Base-by-base conservation (phyloP, 257 asterid genomes). In the Solanum phureja region DNA sequence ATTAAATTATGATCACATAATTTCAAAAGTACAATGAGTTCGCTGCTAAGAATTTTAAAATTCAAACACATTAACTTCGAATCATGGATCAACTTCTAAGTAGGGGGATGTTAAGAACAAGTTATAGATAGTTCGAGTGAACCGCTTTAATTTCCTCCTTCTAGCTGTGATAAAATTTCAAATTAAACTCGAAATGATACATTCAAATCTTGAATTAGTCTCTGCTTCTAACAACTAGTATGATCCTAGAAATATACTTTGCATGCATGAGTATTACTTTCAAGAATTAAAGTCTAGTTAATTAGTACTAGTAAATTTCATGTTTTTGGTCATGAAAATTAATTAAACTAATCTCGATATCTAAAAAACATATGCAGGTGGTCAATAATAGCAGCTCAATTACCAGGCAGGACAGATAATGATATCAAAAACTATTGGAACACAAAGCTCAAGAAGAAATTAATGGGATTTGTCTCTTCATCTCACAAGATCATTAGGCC, bases 381-480 rank as follows among this genome's bases (percentile, higher is more conserved):
- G 96, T 94, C 96, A 83, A 92, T 95, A 77, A 96, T 96, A 86
- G 99, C 99, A 60, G 94, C 93, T 11, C 95, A 94, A 38, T 91
- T 96, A 72, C 98, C 95, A 7, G 98, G 99, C 0, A 95, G 98
- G 86, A 96, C 99, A 1, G 99, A 96, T 87, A 96, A 96, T 56
- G 98, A 96, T 35, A 96, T 96, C 84, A 96, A 96, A 87, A 96
- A 96, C 90, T 93, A 96, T 84, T 96, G 98, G 98, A 96, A 96
- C 95, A 96, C 98, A 2, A 96, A 95, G 93, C 99, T 96, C 5
- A 96, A 94, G 87, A 95, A 94, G 93, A 96, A 94, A 85, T 84
- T 94, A 38, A 82, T 90, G 64, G 88, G 91, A 34, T 62, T 72
- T 37, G 29, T 31, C 14, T 75, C 90, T 73, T 87, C 91, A n/a